Base-by-base conservation (phyloP, 2,329 filamentous ascomycete genomes). In the Monilinia laxa region DNA sequence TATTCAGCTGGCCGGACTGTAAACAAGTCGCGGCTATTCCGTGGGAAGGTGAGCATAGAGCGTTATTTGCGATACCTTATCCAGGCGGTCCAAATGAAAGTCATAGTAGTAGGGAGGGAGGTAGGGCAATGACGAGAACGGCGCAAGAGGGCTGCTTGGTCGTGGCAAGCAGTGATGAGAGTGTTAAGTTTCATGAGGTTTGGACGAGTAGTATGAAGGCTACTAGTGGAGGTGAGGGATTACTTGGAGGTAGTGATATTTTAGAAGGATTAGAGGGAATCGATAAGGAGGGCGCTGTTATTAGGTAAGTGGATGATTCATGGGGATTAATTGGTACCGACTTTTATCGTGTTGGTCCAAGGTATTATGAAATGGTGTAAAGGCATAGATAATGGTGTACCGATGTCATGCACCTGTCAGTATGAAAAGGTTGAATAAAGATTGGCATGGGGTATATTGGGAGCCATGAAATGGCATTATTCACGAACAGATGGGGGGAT, bases 1-100 rank as follows among this genome's bases (percentile, higher is more conserved):
- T 98, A 11, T 99, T 97, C 78, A 90, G 90, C 56, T 98, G 95
- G 95, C 95, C 95, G 0, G 90, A 91, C 65, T 98, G 95, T 78
- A 86, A 87, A 70, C 91, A 95, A 75, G 85, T 97, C 1, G 90
- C 92, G 14, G 89, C 90, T 20, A 90, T 98, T 66, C 91, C 93
- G 0, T 98, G 87, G 94, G 88, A 87, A 60, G 86, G 88, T 45
- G 88, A 92, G 68, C 86, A 91, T 76, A 84, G 92, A 49, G 94
- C 93, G 12, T 79, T 99, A 40, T 96, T 90, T 78, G 94, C 92
- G n/a, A 88, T 98, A 58, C 83, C 90, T 1, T 98, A 95, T 77
- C 92, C 93, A 12, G 85, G 87, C 3, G 83, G 86, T 7, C 83
- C 86, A 2, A 75, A 76, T 74, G 71, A 72, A 57, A 70, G 70